Evolutionary conservation across 257 asterid species (phyloP).

Genomic region (Gentiana macrophylla): DNA sequence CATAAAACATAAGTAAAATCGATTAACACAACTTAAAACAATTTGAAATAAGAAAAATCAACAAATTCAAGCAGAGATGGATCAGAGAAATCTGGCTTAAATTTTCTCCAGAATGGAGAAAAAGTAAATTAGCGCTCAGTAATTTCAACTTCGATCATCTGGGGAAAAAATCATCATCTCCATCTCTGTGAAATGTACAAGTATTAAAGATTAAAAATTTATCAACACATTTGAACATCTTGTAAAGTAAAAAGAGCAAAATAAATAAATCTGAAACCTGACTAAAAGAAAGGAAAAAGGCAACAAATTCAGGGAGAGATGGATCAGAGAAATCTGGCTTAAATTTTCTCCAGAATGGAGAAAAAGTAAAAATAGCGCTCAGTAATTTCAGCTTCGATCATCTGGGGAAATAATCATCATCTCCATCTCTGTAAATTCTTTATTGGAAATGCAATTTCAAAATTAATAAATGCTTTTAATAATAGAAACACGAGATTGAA

Average conservation of each 20-base stretch:
- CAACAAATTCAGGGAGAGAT: background rate
- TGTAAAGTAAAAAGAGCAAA: too few relatives aligned
- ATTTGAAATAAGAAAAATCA: background rate
- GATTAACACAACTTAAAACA: too few relatives aligned
- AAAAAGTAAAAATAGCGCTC: slow-evolving; percentile 53
- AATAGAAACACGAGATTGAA: too few relatives aligned
- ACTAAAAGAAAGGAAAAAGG: too few relatives aligned
- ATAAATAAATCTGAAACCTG: too few relatives aligned
- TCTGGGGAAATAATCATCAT: slow-evolving; percentile 84
- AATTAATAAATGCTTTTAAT: background rate
- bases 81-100: slow-evolving; percentile 73
- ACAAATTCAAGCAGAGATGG: slow-evolving; percentile 14
- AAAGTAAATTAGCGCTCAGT: slow-evolving; percentile 49
- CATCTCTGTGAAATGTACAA: background rate
- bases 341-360: slow-evolving; percentile 25
- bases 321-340: slow-evolving; percentile 73
- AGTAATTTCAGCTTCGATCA: slow-evolving; percentile 87
- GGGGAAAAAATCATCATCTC: slow-evolving; percentile 68
- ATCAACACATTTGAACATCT: too few relatives aligned
- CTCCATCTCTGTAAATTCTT: slow-evolving; percentile 36
- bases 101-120: slow-evolving; percentile 22
- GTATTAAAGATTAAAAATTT: background rate
- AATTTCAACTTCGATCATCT: slow-evolving; percentile 85
- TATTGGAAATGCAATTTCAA: too few relatives aligned
- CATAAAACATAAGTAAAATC: too few relatives aligned